Percentiles rank a stretch among this genome's conserved stretches.
These are phyloP conservation scores for Salix brachista DNA, from an alignment of 345 rosid genomes.

Conservation along the genomic window DNA sequence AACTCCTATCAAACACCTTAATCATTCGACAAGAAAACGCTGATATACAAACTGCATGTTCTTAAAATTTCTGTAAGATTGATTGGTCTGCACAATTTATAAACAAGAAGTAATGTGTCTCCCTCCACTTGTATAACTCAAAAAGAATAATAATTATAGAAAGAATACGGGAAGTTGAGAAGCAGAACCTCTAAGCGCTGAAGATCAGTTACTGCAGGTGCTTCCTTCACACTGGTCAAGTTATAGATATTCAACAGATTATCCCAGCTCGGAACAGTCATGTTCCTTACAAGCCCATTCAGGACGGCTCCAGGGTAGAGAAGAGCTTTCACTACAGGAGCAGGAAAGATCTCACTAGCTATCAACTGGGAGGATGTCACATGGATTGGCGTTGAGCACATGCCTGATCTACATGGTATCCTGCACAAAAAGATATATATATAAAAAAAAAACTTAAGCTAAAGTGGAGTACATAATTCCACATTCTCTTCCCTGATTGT, in stretches of 20 bases:
- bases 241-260: slow-evolving; percentile 59
- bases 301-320: slow-evolving; percentile 79
- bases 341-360: slow-evolving; percentile 88
- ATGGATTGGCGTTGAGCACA: slow-evolving; percentile 83
- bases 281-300: slow-evolving; percentile 50
- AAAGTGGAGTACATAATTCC: no score
- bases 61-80: no score
- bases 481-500: no score
- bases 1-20: not conserved
- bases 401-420: slow-evolving; percentile 87
- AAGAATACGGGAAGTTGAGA: slow-evolving; percentile 7
- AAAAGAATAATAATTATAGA: not conserved
- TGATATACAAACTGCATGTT: no score
- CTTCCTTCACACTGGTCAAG: slow-evolving; percentile 64
- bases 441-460: not conserved
- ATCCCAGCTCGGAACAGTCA: slow-evolving; percentile 73
- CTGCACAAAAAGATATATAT: slow-evolving; percentile 29
- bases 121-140: no score
- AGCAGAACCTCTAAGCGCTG: slow-evolving; percentile 77
- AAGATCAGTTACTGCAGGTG: slow-evolving; percentile 73
- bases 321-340: slow-evolving; percentile 68
- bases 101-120: no score
- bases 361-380: slow-evolving; percentile 93
- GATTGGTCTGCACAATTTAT: no score
- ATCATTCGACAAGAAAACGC: no score